Evolutionary conservation across 2,329 filamentous ascomycete genomes (phyloP), one percentile per base, ranked within the genome.

Genomic region (Aspergillus persii): DNA sequence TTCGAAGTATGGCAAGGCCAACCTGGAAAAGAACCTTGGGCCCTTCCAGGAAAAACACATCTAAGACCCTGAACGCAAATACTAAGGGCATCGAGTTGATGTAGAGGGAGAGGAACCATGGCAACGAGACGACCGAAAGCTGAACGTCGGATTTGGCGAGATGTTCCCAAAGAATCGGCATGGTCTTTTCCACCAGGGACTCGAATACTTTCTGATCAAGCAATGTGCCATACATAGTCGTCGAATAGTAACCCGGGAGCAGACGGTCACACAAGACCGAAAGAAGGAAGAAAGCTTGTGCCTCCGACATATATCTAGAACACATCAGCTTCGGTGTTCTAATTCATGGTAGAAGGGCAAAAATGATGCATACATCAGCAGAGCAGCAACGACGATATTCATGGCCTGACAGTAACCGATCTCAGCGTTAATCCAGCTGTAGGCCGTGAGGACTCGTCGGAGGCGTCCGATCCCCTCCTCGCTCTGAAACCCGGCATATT

Each of bases 11-110:
- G n/a, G 95, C 95, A 62, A 99, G 80, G 18, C 95, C 95, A 59
- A 99, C 90, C 75, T 99, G 95, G 77, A 99, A 99, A 8, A 99
- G 81, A 1, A 98, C 95, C 77, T 98, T 98, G 15, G 95, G 94
- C 0, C 95, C 95, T 76, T 99, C 95, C 46, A 99, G 86, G 77
- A 99, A 99, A 80, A 99, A 99, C 53, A 99, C 94, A 69, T 99
- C 95, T 62, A 99, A 78, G 52, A 99, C 95, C 57, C 95, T 86
- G 76, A 98, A 99, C 50, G 95, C 95, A 76, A 98, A 99, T 1
- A 98, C 92, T 15, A 99, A 82, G 4, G 95, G 95, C 95, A 99
- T 99, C 1, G 94, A 98, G 83, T 99, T 99, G 81, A 99, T 96
- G 77, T 98, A 99, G 18, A 99, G 83, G 4, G 94, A 98, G 57